These are phyloP conservation scores for Acorus gramineus DNA, from an alignment of 106 monocot genomes.

Conservation along the genomic window DNA sequence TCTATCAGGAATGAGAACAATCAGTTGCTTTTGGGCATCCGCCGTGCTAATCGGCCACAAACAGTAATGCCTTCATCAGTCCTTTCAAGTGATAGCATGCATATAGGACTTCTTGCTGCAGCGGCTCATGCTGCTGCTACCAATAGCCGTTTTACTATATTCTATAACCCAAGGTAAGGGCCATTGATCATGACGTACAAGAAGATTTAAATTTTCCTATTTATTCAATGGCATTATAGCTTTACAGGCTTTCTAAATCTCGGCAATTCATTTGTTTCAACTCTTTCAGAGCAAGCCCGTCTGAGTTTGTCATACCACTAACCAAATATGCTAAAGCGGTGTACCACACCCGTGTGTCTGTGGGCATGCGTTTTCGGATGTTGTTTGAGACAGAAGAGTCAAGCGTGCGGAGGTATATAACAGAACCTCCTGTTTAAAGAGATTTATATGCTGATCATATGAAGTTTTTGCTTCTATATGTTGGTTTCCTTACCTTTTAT, in stretches of 20 bases:
- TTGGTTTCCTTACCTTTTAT: neutral
- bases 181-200: too few species aligned
- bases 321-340: constrained; percentile 29
- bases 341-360: constrained; percentile 26
- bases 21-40: constrained; percentile 31
- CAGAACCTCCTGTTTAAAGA: neutral
- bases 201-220: too few species aligned
- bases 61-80: constrained; percentile 32
- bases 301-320: constrained; percentile 29
- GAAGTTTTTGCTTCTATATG: neutral
- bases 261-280: too few species aligned
- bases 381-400: constrained; percentile 38
- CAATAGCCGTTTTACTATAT: constrained; percentile 34
- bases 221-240: too few species aligned
- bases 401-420: constrained; percentile 21
- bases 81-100: constrained; percentile 37
- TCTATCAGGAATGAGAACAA: constrained; percentile 30
- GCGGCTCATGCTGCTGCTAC: constrained; percentile 36
- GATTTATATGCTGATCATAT: neutral
- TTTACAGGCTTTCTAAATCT: too few species aligned
- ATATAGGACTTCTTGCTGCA: constrained; percentile 35
- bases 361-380: constrained; percentile 37
- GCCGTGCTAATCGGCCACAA: constrained; percentile 34
- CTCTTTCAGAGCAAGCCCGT: constrained; percentile 24
- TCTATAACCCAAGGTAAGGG: constrained; percentile 24